Evolutionary conservation across 352 stramenopile species (phyloP), one percentile per base, ranked within the genome.

Genomic region (Globisporangium paroecandrum): DNA sequence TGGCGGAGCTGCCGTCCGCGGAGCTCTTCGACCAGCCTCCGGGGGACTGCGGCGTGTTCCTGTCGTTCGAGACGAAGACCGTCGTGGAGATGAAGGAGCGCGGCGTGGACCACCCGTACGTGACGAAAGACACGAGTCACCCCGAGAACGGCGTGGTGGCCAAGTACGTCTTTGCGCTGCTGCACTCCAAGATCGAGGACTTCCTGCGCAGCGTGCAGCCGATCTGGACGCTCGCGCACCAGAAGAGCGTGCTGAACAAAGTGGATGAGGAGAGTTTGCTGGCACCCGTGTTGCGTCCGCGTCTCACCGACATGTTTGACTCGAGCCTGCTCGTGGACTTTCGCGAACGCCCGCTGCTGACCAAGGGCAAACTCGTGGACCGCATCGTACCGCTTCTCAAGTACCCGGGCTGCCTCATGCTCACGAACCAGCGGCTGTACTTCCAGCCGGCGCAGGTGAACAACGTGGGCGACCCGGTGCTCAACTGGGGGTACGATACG

Each of bases 381-480:
- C 85, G 93, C 13, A 96, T 98, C 47, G 89, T 92, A 62, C 93
- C 95, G 47, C 65, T 98, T 36, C 79, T 97, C 27, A 93, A 95
- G 70, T 94, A 97, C 65, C 94, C 93, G 0, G 94, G 94, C 1
- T 95, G 86, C 62, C 41, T 98, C 27, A 97, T 98, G 87, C 78
- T 98, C 58, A 83, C 86, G 68, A 76, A 81, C 9, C 58, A 80
- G 58, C 73, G 77, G 20, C 63, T 98, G 12, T 98, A 98, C 69
- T 98, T 98, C 65, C 90, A 98, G 70, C 93, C 93, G 7, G 87
- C 91, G 15, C 74, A 91, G 58, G 69, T 98, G 9, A 98, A 98
- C 68, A 98, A 98, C 59, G 84, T 97, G 22, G 81, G 87, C 4
- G 90, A 98, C 59, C 77, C 90, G 2, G 87, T 97, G 12, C 69